Percentiles rank a stretch among this genome's conserved stretches.
These are phyloP conservation scores for Apiospora rasikravindrae DNA, from an alignment of 2,329 filamentous ascomycete species.

Conservation along the genomic window DNA sequence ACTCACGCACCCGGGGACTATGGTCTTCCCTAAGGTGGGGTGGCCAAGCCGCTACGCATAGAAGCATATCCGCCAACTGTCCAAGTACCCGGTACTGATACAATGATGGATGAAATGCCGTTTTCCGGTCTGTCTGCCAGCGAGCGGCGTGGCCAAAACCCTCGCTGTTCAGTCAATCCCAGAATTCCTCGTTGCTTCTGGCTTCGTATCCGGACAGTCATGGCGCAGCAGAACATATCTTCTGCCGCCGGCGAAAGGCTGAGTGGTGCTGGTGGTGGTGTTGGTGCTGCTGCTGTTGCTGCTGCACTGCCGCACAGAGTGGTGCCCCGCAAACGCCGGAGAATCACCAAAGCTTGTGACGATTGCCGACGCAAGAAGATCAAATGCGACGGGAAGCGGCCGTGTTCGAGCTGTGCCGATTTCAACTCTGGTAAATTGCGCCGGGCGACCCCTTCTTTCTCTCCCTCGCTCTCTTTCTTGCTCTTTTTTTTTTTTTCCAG, in stretches of 20 bases:
- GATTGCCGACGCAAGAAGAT: slow-evolving; percentile 25
- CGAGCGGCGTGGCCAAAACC: neutral
- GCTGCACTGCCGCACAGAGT: neutral
- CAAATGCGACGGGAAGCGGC: slow-evolving; percentile 24
- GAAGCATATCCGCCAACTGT: neutral
- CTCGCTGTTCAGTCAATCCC: neutral
- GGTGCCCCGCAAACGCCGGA: slow-evolving; percentile 19
- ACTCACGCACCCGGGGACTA: neutral
- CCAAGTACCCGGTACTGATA: neutral
- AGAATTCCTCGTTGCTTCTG: neutral
- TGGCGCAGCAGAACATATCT: neutral
- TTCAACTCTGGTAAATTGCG: slow-evolving; percentile 22
- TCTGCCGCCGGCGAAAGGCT: neutral
- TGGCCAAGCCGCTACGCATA: slow-evolving; percentile 3
- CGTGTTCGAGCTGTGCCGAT: slow-evolving; percentile 25
- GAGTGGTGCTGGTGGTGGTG: neutral
- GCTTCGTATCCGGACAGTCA: neutral
- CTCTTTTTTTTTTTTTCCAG: too few species aligned
- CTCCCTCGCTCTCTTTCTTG: neutral
- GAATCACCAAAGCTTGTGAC: slow-evolving; percentile 21
- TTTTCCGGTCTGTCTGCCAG: neutral
- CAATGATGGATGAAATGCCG: neutral
- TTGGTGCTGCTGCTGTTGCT: neutral
- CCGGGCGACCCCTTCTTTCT: neutral
- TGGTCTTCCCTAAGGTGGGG: neutral